phyloP scores from a whole-genome alignment of 768 basidiomycete species.

The Tylopilus balloui region DNA sequence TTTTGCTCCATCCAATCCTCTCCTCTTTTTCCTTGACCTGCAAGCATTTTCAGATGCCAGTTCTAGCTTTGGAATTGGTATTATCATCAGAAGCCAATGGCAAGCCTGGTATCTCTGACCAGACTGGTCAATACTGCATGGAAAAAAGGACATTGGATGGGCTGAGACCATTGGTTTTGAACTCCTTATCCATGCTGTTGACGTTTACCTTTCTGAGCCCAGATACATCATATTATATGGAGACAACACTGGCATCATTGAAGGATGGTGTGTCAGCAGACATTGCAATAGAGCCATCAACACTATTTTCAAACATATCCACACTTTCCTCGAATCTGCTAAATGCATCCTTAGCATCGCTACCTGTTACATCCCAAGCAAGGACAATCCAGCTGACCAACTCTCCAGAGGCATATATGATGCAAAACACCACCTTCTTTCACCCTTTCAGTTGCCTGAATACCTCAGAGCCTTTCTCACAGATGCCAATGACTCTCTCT shows the following conservation, averaged over 20 bases:
- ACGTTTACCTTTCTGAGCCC: rapidly evolving
- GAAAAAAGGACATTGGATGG: background rate
- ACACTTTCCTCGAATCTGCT: background rate
- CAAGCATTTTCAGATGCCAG: too few species aligned
- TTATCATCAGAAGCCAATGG: background rate
- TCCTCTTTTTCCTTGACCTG: too few species aligned
- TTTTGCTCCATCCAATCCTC: too few species aligned
- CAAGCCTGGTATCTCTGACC: background rate
- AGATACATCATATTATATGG: background rate
- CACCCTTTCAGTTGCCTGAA: background rate
- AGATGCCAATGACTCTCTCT: too few species aligned
- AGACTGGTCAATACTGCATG: background rate
- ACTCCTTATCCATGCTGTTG: background rate
- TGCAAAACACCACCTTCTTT: background rate
- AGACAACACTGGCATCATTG: background rate
- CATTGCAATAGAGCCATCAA: background rate
- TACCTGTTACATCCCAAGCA: background rate
- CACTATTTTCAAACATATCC: background rate
- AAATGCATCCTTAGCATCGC: rapidly evolving
- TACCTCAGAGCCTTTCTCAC: background rate
- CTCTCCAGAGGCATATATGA: background rate
- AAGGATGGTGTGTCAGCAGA: background rate
- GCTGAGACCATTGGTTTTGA: background rate
- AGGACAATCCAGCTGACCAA: background rate
- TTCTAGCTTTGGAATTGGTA: background rate